phyloP scores from a whole-genome alignment of 2,329 filamentous ascomycete species.

The Ophiostoma populinum region DNA sequence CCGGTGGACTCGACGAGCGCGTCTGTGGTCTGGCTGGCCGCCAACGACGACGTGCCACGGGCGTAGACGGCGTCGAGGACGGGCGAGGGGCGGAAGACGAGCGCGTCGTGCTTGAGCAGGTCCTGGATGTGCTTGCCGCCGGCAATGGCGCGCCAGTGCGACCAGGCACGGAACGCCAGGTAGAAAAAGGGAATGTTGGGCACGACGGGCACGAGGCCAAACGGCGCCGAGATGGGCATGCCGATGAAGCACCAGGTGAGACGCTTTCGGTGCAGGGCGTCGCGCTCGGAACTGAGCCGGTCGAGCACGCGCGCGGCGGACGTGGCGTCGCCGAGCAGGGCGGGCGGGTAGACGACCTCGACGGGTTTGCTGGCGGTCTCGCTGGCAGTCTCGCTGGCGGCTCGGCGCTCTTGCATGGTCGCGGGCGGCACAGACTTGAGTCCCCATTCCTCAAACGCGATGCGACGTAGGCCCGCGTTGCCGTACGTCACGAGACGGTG shows the following conservation, averaged over 20 bases:
- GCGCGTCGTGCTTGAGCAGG: conserved; percentile 55
- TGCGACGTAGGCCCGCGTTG: conserved; percentile 68
- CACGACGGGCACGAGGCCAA: conserved; percentile 74
- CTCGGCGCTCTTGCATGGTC: conserved; percentile 45
- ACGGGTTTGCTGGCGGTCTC: too few relatives aligned
- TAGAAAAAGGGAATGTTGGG: conserved; percentile 98
- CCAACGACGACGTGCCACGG: conserved; percentile 13
- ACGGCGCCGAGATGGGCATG: conserved; percentile 69
- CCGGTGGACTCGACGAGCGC: conserved; percentile 7
- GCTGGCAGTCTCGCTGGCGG: too few relatives aligned
- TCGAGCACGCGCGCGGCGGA: conserved; percentile 49
- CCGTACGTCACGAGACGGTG: conserved; percentile 72
- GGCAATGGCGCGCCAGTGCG: conserved; percentile 70
- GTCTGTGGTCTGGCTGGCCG: conserved; percentile 12
- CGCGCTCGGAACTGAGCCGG: conserved; percentile 61
- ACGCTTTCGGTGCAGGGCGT: conserved; percentile 57
- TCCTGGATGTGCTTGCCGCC: conserved; percentile 77
- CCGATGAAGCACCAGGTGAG: conserved; percentile 67
- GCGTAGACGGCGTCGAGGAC: conserved; percentile 60
- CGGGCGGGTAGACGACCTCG: conserved; percentile 59
- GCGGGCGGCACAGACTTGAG: conserved; percentile 85
- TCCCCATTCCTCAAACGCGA: conserved; percentile 95
- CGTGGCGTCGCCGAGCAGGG: conserved; percentile 41
- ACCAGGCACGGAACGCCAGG: conserved; percentile 78
- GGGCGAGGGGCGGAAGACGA: conserved; percentile 47